phyloP scores from a whole-genome alignment of 305 asterid species.

The Euphrasia arctica region DNA sequence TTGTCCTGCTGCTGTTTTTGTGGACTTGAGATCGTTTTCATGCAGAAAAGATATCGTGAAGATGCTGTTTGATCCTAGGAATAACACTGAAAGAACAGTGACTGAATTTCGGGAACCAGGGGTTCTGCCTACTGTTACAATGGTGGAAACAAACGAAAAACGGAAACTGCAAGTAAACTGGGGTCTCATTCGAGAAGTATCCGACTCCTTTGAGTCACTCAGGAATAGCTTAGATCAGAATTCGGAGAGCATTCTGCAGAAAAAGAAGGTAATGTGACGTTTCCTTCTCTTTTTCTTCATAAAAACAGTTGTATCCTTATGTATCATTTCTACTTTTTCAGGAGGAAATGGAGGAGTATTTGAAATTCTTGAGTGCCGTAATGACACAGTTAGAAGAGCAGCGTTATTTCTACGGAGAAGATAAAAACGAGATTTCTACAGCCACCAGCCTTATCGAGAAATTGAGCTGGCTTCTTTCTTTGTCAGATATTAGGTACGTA shows the following conservation, averaged over 20 bases:
- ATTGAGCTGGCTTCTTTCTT: background rate
- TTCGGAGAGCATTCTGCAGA: conserved; percentile 6
- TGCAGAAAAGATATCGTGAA: conserved; percentile 32
- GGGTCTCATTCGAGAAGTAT: conserved; percentile 31
- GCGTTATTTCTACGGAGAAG: background rate
- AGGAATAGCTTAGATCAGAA: conserved; percentile 7
- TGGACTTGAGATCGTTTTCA: conserved; percentile 30
- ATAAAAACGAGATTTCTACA: background rate
- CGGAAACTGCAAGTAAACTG: conserved; percentile 27
- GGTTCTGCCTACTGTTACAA: background rate
- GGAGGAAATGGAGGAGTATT: conserved; percentile 2
- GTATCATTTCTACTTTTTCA: background rate
- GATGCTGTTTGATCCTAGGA: conserved; percentile 32
- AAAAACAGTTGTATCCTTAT: background rate
- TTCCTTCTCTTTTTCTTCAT: background rate
- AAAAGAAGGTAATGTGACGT: conserved; percentile 37
- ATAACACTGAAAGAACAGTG: background rate
- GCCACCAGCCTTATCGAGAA: background rate
- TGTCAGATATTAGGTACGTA: background rate
- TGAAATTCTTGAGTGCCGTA: background rate
- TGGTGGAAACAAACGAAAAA: conserved; percentile 13
- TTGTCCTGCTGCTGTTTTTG: conserved; percentile 35
- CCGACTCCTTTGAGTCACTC: conserved; percentile 17
- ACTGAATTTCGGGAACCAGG: background rate
- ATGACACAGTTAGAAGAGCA: background rate